Base-by-base conservation (phyloP, 2,329 filamentous ascomycete species). In the Sclerotinia spermophila region DNA sequence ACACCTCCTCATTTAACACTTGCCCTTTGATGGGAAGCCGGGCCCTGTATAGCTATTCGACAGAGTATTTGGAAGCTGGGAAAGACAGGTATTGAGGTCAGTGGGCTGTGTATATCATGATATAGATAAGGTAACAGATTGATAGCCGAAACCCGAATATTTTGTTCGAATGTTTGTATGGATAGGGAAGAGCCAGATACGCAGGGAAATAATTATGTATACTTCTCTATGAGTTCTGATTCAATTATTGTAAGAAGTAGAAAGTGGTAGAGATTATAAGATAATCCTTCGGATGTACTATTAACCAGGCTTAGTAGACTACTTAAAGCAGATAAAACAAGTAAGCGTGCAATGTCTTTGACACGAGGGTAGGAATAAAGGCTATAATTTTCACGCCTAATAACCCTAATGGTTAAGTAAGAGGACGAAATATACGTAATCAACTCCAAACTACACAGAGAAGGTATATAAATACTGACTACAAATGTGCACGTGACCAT, bases 231-330 rank as follows among this genome's bases (percentile, higher is more conserved):
- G n/a, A n/a, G n/a, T n/a, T n/a, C n/a, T n/a, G n/a, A n/a, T n/a
- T n/a, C n/a, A n/a, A n/a, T n/a, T 81, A 75, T 4, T 51, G 4
- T 17, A 51, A 17, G 13, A 2, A 24, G 48, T 51, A 51, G 5
- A 27, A 6, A 17, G 48, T 51, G 48, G n/a, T 30, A 27, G 48
- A 53, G 13, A 2, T 8, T 1, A 15, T 51, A 27, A 6, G 5
- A 15, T 15, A 53, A 53, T 27, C 48, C 13, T 27, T 17, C n/a
- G n/a, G 13, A 42, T 3, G 8, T 27, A 53, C 13, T 5, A 13
- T 17, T 27, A 13, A 51, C 6, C 17, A 5, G n/a, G n/a, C 17
- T 13, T 53, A 8, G 17, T 3, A 53, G n/a, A 53, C 48, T 27
- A 53, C n/a, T 27, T 53, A 8, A 6, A 53, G n/a, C 13, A 8